Evolutionary conservation across 768 basidiomycete genomes (phyloP).

Genomic region (Imleria badia): DNA sequence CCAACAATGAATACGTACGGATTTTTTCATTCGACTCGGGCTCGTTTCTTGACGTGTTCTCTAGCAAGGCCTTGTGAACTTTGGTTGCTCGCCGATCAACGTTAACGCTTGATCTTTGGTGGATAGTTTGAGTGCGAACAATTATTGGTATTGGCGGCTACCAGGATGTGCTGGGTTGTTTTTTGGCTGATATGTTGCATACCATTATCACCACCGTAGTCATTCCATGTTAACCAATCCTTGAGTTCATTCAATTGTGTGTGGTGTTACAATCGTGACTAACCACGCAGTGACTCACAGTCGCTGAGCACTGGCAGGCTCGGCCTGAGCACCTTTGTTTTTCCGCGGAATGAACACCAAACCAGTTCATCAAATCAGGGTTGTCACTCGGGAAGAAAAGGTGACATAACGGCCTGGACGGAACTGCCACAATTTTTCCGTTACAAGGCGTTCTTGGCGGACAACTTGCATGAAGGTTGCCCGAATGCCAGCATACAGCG

Average conservation of each 20-base stretch:
- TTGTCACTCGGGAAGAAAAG: neutral
- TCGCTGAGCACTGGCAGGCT: too few species aligned
- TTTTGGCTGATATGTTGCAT: neutral
- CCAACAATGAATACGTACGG: constrained; percentile 5
- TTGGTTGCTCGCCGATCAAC: constrained; percentile 7
- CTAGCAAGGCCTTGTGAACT: constrained; percentile 1
- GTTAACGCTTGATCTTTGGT: neutral
- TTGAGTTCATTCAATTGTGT: too few species aligned
- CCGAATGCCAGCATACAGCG: too few species aligned
- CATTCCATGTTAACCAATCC: too few species aligned
- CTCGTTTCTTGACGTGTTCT: neutral
- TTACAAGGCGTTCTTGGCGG: too few species aligned
- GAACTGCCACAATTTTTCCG: too few species aligned
- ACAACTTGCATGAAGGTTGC: too few species aligned
- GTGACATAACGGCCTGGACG: neutral
- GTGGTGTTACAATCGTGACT: too few species aligned
- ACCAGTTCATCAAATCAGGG: neutral
- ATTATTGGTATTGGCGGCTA: too few species aligned
- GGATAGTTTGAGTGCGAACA: neutral
- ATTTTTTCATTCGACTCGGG: too few species aligned
- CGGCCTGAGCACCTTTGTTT: too few species aligned
- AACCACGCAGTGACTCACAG: too few species aligned
- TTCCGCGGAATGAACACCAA: neutral
- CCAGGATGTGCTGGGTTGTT: neutral
- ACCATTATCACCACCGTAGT: neutral